phyloP scores from a whole-genome alignment of 2,329 filamentous ascomycete species.

The Fusarium dimerum region DNA sequence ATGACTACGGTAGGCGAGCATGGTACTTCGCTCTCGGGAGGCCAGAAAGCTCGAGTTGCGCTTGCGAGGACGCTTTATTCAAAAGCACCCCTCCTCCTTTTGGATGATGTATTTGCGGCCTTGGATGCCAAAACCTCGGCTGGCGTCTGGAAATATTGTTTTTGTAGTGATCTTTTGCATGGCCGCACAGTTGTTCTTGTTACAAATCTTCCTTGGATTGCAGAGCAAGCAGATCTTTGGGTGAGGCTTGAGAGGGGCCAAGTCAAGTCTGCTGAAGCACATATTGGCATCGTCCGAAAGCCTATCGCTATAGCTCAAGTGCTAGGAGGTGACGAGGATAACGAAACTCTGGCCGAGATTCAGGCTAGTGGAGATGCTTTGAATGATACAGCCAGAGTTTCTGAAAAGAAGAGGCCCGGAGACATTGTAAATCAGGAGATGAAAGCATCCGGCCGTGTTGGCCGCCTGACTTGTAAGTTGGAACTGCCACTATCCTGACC shows the following conservation, averaged over 20 bases:
- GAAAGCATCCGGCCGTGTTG: conserved; percentile 45
- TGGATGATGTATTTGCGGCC: conserved; percentile 62
- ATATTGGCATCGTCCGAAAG: conserved; percentile 47
- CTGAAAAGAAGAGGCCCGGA: conserved; percentile 38
- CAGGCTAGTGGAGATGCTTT: conserved; percentile 30
- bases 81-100: conserved; percentile 52
- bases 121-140: conserved; percentile 60
- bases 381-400: conserved; percentile 34
- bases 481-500: background rate
- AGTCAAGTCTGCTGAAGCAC: conserved; percentile 42
- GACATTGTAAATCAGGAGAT: conserved; percentile 51
- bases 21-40: conserved; percentile 56
- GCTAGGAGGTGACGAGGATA: conserved; percentile 36
- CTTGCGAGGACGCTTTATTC: conserved; percentile 60
- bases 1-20: conserved; percentile 55
- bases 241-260: conserved; percentile 49
- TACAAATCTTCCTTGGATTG: conserved; percentile 56
- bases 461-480: conserved; percentile 45
- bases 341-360: conserved; percentile 29
- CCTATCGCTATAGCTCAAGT: conserved; percentile 45
- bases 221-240: conserved; percentile 50
- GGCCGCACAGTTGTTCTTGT: conserved; percentile 59
- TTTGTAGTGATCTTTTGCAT: conserved; percentile 55
- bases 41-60: conserved; percentile 58
- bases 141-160: conserved; percentile 57